Percentiles rank a stretch among this genome's conserved stretches.
Evolutionary conservation across 768 basidiomycete genomes (phyloP).

Genomic region (Rhizopogon vesiculosus): DNA sequence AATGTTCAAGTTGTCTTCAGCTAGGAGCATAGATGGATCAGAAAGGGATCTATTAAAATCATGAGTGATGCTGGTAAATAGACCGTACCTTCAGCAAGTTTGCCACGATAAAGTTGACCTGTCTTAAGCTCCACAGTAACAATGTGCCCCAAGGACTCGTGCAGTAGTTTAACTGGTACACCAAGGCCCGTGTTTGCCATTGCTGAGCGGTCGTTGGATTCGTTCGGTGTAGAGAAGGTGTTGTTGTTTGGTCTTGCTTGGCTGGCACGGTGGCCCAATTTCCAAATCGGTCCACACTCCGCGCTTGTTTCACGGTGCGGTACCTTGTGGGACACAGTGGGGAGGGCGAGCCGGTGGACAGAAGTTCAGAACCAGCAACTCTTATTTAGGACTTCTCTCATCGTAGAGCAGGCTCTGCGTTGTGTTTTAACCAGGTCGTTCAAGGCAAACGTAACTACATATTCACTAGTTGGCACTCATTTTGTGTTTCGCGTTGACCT

Average conservation of each 20-base stretch:
- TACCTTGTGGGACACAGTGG: too few species aligned
- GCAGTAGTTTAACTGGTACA: slow-evolving; percentile 93
- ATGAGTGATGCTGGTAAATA: slow-evolving; percentile 1
- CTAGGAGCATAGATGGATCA: slow-evolving; percentile 38
- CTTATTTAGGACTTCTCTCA: neutral
- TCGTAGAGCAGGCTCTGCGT: neutral
- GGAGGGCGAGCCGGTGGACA: too few species aligned
- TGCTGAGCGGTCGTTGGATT: slow-evolving; percentile 9
- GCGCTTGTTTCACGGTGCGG: too few species aligned
- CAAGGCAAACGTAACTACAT: too few species aligned
- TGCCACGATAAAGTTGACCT: slow-evolving; percentile 94
- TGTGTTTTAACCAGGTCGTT: neutral
- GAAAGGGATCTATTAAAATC: slow-evolving; percentile 7
- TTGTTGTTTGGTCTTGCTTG: slow-evolving; percentile 3
- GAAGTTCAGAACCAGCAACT: too few species aligned
- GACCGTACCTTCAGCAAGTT: slow-evolving; percentile 86
- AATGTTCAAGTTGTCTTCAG: slow-evolving; percentile 98
- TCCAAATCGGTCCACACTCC: neutral
- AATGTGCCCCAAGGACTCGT: slow-evolving; percentile 93
- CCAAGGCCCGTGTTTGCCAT: slow-evolving; percentile 65
- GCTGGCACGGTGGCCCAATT: neutral
- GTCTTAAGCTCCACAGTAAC: slow-evolving; percentile 99
- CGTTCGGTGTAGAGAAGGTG: slow-evolving; percentile 9
- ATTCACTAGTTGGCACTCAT: too few species aligned
- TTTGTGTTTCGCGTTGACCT: too few species aligned